Conservation (phyloP, 1,284 basidiomycete genomes). For the Xerocomus nothofagi region DNA sequence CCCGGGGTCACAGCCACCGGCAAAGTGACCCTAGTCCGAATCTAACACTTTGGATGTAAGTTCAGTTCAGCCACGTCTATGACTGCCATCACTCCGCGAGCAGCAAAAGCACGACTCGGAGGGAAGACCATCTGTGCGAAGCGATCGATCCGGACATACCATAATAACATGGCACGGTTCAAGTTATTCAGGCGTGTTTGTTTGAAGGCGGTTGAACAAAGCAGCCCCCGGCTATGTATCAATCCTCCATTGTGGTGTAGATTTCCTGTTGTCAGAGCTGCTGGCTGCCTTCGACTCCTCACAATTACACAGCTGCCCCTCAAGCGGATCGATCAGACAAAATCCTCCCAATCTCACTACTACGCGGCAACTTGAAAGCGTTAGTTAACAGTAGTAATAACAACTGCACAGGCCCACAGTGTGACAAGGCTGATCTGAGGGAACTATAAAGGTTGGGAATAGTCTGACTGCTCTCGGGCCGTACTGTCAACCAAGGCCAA, state of each 20-base stretch:
- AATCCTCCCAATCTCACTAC: background rate
- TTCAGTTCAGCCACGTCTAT: background rate
- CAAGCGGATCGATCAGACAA: background rate
- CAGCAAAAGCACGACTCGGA: background rate
- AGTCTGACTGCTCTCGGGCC: too few relatives aligned
- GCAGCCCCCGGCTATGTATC: too few relatives aligned
- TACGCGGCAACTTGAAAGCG: background rate
- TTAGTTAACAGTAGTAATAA: background rate
- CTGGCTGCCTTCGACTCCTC: background rate
- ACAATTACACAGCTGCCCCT: background rate
- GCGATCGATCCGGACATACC: background rate
- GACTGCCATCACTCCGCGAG: background rate
- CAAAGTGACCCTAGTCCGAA: slow-evolving; percentile 1
- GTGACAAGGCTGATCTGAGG: too few relatives aligned
- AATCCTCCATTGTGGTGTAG: too few relatives aligned
- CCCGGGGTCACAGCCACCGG: slow-evolving; percentile 20
- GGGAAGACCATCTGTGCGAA: too few relatives aligned
- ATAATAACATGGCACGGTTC: background rate
- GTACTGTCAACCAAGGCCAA: background rate
- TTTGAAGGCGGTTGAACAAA: background rate
- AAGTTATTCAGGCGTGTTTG: too few relatives aligned
- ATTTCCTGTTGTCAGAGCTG: background rate
- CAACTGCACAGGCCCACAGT: too few relatives aligned
- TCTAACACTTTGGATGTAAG: background rate
- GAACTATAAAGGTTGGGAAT: too few relatives aligned